Conservation (phyloP, 1,284 basidiomycete genomes). For the Puccinia triticina region DNA sequence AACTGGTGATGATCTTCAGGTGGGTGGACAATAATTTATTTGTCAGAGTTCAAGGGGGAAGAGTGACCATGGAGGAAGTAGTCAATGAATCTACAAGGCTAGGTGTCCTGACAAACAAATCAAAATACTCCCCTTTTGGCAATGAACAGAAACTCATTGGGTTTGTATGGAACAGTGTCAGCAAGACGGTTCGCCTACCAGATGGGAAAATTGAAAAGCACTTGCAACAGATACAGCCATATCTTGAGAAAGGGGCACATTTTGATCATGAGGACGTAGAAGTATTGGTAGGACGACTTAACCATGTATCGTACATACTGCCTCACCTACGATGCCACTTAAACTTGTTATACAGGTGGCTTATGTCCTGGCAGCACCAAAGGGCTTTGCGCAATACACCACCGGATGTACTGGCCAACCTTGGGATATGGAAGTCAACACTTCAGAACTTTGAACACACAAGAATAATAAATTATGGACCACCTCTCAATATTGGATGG, state of each 20-base stretch:
- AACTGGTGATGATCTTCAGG: background rate
- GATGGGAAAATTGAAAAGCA: background rate
- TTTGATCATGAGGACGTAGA: slow-evolving; percentile 12
- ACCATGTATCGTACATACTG: no score
- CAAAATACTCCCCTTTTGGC: no score
- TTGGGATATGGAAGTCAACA: background rate
- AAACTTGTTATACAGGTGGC: no score
- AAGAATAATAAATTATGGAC: no score
- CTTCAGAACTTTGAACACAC: no score
- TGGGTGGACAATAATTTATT: no score
- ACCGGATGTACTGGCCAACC: background rate
- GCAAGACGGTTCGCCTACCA: no score
- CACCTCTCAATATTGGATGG: no score
- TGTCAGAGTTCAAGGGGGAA: background rate
- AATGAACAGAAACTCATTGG: no score
- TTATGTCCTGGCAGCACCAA: no score
- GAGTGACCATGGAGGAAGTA: background rate
- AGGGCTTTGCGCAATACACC: background rate
- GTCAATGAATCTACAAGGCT: background rate
- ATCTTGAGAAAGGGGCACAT: background rate
- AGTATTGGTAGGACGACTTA: slow-evolving; percentile 5
- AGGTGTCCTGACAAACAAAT: background rate
- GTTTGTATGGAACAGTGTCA: no score
- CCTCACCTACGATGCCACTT: no score
- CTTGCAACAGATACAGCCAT: background rate